Conservation (phyloP, 2,329 filamentous ascomycete genomes). For the Fusarium marasasianum region DNA sequence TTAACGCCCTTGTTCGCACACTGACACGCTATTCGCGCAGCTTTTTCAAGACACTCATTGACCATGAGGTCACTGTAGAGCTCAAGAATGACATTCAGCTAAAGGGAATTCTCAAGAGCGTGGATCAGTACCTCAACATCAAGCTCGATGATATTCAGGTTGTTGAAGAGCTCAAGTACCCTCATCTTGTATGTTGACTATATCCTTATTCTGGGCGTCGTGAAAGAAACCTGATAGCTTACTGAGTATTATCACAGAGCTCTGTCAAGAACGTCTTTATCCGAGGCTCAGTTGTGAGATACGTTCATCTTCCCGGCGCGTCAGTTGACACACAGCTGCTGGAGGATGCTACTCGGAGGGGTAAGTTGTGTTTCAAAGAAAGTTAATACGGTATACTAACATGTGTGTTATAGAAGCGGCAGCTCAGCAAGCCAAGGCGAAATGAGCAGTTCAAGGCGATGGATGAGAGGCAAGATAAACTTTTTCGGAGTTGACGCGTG, state of each 20-base stretch:
- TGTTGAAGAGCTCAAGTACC: slow-evolving; percentile 92
- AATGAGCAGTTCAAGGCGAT: slow-evolving; percentile 47
- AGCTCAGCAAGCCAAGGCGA: slow-evolving; percentile 66
- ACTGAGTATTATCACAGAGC: slow-evolving; percentile 53
- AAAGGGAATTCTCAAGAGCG: slow-evolving; percentile 92
- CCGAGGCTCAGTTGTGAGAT: slow-evolving; percentile 89
- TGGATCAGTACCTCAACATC: slow-evolving; percentile 99
- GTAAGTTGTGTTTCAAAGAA: slow-evolving; percentile 54
- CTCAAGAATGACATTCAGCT: slow-evolving; percentile 99
- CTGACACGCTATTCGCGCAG: slow-evolving; percentile 53
- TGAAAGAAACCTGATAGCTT: not conserved
- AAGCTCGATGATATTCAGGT: slow-evolving; percentile 96
- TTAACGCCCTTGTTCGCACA: not conserved
- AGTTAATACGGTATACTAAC: slow-evolving; percentile 2
- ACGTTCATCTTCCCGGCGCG: slow-evolving; percentile 84
- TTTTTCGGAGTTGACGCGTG: slow-evolving; percentile 3
- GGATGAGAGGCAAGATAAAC: slow-evolving; percentile 4
- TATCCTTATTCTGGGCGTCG: not conserved
- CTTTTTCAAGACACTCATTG: slow-evolving; percentile 99
- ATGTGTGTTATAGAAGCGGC: slow-evolving; percentile 58
- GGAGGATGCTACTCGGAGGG: slow-evolving; percentile 91
- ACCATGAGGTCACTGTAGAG: slow-evolving; percentile 96
- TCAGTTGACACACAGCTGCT: slow-evolving; percentile 87
- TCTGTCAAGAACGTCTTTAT: slow-evolving; percentile 97
- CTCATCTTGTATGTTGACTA: slow-evolving; percentile 77